phyloP scores from a whole-genome alignment of 306 rosid genomes.

The Cucurbita argyrosperma region DNA sequence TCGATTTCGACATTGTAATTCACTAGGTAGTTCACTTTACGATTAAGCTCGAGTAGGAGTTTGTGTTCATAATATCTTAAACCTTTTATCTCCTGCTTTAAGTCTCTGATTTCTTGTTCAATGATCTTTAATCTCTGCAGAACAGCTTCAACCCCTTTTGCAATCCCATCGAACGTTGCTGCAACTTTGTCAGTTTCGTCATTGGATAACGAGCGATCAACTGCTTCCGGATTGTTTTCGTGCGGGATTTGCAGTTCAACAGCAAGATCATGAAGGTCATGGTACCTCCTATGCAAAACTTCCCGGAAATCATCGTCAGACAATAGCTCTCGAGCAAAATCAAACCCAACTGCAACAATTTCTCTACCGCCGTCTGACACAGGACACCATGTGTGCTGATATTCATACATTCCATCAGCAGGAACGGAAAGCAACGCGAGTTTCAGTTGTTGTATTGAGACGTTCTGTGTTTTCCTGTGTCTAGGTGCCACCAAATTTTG shows the following conservation, averaged over 20 bases:
- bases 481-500: conserved; percentile 63
- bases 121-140: conserved; percentile 80
- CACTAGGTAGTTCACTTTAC: conserved; percentile 62
- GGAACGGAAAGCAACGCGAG: conserved; percentile 72
- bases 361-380: conserved; percentile 48
- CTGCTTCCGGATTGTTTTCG: conserved; percentile 40
- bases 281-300: conserved; percentile 78
- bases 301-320: conserved; percentile 83
- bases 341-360: conserved; percentile 54
- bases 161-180: conserved; percentile 71
- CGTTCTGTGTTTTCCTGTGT: conserved; percentile 50
- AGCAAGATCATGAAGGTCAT: conserved; percentile 69
- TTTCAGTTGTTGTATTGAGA: conserved; percentile 58
- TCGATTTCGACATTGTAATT: conserved; percentile 74
- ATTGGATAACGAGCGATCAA: conserved; percentile 28
- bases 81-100: conserved; percentile 95
- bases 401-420: conserved; percentile 89
- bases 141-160: conserved; percentile 91
- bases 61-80: conserved; percentile 79
- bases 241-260: conserved; percentile 79
- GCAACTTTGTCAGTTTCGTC: conserved; percentile 48
- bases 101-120: conserved; percentile 86
- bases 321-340: conserved; percentile 70
- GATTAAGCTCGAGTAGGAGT: conserved; percentile 72
- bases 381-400: conserved; percentile 83